These are phyloP conservation scores for Claviceps fusiformis DNA, from an alignment of 2,329 filamentous ascomycete genomes.

Conservation along the genomic window DNA sequence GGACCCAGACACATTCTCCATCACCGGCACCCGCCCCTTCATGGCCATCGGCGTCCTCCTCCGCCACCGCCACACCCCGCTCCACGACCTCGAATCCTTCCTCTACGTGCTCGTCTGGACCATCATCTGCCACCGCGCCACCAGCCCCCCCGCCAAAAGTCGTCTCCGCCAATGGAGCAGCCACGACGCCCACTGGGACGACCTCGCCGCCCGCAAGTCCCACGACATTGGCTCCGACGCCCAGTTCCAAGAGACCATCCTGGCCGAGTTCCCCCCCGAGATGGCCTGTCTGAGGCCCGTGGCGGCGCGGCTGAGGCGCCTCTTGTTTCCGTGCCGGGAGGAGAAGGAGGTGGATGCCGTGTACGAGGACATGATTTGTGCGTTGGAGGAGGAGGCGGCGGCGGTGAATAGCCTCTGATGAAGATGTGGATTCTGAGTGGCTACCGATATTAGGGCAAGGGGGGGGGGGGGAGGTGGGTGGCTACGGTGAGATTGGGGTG, in stretches of 20 bases:
- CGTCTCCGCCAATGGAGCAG: slow-evolving; percentile 8
- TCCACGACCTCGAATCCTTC: slow-evolving; percentile 17
- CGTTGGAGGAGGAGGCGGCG: neutral
- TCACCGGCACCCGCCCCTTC: slow-evolving; percentile 10
- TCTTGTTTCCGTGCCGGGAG: slow-evolving; percentile 7
- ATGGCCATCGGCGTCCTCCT: slow-evolving; percentile 14
- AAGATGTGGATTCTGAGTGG: no score
- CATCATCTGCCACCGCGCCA: slow-evolving; percentile 3
- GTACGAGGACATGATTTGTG: slow-evolving; percentile 1
- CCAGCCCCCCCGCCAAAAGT: slow-evolving; percentile 6
- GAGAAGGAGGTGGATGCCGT: neutral
- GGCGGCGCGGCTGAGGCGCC: slow-evolving; percentile 8
- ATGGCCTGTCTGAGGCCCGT: slow-evolving; percentile 9
- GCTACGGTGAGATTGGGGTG: no score
- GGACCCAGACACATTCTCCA: slow-evolving; percentile 1
- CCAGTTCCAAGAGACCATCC: slow-evolving; percentile 6
- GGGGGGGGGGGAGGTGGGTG: no score
- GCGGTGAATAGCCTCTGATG: no score
- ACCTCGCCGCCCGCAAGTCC: slow-evolving; percentile 5
- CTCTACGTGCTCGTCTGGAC: slow-evolving; percentile 12
- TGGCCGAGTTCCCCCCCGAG: slow-evolving; percentile 10
- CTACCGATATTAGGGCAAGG: neutral
- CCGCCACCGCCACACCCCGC: slow-evolving; percentile 8
- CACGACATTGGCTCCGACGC: slow-evolving; percentile 2
- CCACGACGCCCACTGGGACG: slow-evolving; percentile 2